phyloP scores from a whole-genome alignment of 1,284 basidiomycete genomes.

The Trichosporon asahii region DNA sequence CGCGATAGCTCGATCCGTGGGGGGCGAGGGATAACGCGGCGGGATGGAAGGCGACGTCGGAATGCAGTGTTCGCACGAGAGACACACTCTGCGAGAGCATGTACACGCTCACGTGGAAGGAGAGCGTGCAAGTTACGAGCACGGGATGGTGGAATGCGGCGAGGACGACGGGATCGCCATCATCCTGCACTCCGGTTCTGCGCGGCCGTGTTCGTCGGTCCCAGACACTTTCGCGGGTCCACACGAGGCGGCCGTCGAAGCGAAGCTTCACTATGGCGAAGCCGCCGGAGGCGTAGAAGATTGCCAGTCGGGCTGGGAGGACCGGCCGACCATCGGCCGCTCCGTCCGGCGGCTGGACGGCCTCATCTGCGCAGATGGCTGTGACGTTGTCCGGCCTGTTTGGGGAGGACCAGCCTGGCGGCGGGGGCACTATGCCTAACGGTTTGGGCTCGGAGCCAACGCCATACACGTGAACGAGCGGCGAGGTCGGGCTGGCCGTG shows the following conservation, averaged over 20 bases:
- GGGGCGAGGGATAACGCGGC: slow-evolving; percentile 45
- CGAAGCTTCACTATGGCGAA: slow-evolving; percentile 42
- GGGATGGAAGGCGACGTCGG: slow-evolving; percentile 49
- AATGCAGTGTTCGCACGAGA: slow-evolving; percentile 42
- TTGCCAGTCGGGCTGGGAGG: slow-evolving; percentile 40
- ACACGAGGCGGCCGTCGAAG: slow-evolving; percentile 13
- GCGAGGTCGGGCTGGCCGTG: slow-evolving; percentile 42
- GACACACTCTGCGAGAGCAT: slow-evolving; percentile 19
- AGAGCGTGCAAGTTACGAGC: slow-evolving; percentile 41
- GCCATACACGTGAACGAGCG: slow-evolving; percentile 45
- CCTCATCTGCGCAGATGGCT: slow-evolving; percentile 44
- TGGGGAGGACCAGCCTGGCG: slow-evolving; percentile 50
- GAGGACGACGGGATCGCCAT: slow-evolving; percentile 43
- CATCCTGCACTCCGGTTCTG: neutral
- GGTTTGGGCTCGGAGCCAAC: slow-evolving; percentile 23
- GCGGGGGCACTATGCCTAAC: slow-evolving; percentile 49
- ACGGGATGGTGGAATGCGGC: slow-evolving; percentile 38
- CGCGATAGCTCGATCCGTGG: slow-evolving; percentile 27
- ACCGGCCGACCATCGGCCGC: neutral
- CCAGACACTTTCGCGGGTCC: slow-evolving; percentile 38
- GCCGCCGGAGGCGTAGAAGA: slow-evolving; percentile 50
- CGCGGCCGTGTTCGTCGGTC: slow-evolving; percentile 3
- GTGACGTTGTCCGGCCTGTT: slow-evolving; percentile 46
- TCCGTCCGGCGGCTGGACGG: slow-evolving; percentile 19
- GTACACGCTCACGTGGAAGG: slow-evolving; percentile 45